phyloP scores from a whole-genome alignment of 2,329 filamentous ascomycete genomes.

The Neopestalotiopsis sp. region DNA sequence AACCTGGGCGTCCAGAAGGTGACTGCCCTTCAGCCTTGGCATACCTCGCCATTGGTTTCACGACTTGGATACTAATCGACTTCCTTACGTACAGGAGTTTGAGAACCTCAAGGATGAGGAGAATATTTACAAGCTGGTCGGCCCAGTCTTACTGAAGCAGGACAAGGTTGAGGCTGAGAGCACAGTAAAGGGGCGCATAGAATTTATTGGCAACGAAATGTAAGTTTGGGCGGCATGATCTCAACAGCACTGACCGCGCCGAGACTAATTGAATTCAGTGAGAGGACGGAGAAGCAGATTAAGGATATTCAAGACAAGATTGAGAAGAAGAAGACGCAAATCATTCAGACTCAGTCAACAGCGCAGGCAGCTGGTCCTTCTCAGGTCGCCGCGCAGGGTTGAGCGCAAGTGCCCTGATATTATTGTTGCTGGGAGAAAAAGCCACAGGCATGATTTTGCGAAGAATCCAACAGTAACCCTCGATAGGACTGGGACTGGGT shows the following conservation, averaged over 20 bases:
- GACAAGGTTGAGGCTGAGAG: conserved; percentile 88
- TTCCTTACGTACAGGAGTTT: conserved; percentile 70
- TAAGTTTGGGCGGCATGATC: conserved; percentile 47
- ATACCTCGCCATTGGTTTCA: background rate
- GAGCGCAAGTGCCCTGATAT: conserved; percentile 1
- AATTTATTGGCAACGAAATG: conserved; percentile 96
- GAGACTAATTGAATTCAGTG: conserved; percentile 23
- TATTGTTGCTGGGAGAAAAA: background rate
- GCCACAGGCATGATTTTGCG: background rate
- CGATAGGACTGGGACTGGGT: too few relatives aligned
- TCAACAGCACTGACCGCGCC: conserved; percentile 2
- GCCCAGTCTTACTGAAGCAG: conserved; percentile 92
- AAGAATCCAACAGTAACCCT: too few relatives aligned
- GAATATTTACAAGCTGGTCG: conserved; percentile 94
- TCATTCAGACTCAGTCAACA: conserved; percentile 60
- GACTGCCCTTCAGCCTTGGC: background rate
- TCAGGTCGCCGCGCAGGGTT: conserved; percentile 35
- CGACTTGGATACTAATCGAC: background rate
- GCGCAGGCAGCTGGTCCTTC: conserved; percentile 49
- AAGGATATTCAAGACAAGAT: conserved; percentile 61
- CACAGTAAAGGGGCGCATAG: conserved; percentile 87
- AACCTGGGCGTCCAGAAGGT: conserved; percentile 88
- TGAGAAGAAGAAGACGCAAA: conserved; percentile 64
- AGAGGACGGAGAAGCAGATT: conserved; percentile 53
- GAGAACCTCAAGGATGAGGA: conserved; percentile 77